These are phyloP conservation scores for Teratosphaeria pseudoeucalypti DNA, from an alignment of 2,329 filamentous ascomycete genomes.

Conservation along the genomic window DNA sequence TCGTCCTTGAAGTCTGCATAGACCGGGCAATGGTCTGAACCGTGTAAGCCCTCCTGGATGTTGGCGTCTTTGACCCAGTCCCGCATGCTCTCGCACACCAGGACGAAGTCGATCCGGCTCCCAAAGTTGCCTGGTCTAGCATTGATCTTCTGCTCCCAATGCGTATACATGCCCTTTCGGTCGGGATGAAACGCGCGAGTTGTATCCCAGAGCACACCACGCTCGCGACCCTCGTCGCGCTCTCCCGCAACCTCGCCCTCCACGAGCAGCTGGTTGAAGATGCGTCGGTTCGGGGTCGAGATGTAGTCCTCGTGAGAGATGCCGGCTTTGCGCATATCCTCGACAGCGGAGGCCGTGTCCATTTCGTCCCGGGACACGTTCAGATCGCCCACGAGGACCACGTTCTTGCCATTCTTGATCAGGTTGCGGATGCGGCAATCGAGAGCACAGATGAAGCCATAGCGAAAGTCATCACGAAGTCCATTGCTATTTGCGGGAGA, in stretches of 20 bases:
- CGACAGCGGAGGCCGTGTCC: constrained; percentile 66
- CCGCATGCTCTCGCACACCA: constrained; percentile 70
- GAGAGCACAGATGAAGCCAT: constrained; percentile 67
- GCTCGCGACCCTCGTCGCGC: constrained; percentile 58
- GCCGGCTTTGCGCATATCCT: constrained; percentile 60
- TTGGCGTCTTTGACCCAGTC: constrained; percentile 70
- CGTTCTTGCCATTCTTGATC: constrained; percentile 65
- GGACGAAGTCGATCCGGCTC: constrained; percentile 83
- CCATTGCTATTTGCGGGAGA: constrained; percentile 84
- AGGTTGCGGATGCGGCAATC: constrained; percentile 81
- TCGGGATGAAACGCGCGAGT: constrained; percentile 70
- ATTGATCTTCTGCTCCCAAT: constrained; percentile 92
- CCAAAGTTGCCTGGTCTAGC: constrained; percentile 93
- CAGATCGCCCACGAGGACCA: constrained; percentile 77
- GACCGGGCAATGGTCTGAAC: constrained; percentile 93
- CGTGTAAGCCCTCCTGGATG: constrained; percentile 87
- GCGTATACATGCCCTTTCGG: constrained; percentile 89
- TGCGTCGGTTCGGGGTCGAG: constrained; percentile 57
- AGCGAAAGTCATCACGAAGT: constrained; percentile 68
- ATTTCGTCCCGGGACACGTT: constrained; percentile 63
- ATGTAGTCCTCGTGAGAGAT: constrained; percentile 63
- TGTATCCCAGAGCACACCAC: constrained; percentile 70
- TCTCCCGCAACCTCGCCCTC: constrained; percentile 58
- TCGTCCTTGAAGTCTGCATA: constrained; percentile 62
- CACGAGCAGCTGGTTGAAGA: constrained; percentile 79